Base-by-base conservation (phyloP, 108 stramenopile genomes). In the Cyclotella distinguenda region DNA sequence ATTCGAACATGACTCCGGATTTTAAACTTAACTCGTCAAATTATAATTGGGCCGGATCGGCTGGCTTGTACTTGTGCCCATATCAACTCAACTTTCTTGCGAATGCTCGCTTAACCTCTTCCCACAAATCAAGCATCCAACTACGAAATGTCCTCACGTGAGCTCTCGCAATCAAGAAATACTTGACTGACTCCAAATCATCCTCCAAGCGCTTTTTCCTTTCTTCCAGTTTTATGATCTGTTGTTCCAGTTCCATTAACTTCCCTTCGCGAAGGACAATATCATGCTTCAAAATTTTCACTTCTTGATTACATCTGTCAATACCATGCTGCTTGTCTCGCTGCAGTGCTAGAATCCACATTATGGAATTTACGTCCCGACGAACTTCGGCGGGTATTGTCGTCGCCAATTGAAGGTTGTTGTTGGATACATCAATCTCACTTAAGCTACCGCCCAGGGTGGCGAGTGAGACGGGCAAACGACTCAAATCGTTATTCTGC, bases 331-430 rank as follows among this genome's bases (percentile, higher is more conserved):
- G 13, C 43, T 74, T 66, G 31, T 74, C 65, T 18, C 43, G 44
- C 59, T 74, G 73, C n/a, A 74, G 46, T 16, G 44, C 25, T 8
- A 74, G 52, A 22, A 74, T 67, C 73, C 73, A 74, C 50, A 74
- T 61, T 6, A 74, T 66, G 0, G 73, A 74, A 46, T 74, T 13
- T 11, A 45, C 49, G 48, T 74, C 65, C 16, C 66, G 58, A 27
- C 66, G 73, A 5, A 61, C 58, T 31, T 60, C 56, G 25, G 25
- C 46, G 0, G 73, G 65, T 27, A 74, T 32, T 12, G 50, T 66
- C 10, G 36, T 47, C 23, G 23, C 40, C 19, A 74, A 21, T 18
- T 66, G 51, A 18, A 25, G 0, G 15, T 53, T 66, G 34, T 74
- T 75, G 52, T 66, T 67, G 0, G 74, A 61, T 15, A 75, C n/a